phyloP scores from a whole-genome alignment of 2,329 filamentous ascomycete species.

The Fusarium setosum region DNA sequence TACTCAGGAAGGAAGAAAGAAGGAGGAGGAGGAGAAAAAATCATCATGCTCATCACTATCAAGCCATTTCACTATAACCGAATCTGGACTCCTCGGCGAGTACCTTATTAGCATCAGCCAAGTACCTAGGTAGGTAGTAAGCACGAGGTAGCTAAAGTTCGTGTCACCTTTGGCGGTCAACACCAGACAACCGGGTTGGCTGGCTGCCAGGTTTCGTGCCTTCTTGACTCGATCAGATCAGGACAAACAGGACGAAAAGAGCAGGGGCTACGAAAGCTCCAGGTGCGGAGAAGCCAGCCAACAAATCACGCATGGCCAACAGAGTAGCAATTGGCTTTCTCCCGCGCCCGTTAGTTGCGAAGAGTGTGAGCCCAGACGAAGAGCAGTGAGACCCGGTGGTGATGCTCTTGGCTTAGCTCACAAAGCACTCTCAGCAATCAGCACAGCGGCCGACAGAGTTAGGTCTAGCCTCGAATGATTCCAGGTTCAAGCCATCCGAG shows the following conservation, averaged over 20 bases:
- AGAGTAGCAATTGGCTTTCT: constrained; percentile 31
- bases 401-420: constrained; percentile 33
- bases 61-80: constrained; percentile 35
- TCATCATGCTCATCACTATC: constrained; percentile 8
- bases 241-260: neutral
- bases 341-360: neutral
- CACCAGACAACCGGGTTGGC: constrained; percentile 27
- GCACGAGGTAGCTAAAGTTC: neutral
- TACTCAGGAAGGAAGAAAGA: constrained; percentile 2
- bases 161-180: constrained; percentile 33
- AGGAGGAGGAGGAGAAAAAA: constrained; percentile 5
- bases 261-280: neutral
- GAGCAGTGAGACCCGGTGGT: constrained; percentile 3
- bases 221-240: neutral
- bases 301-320: constrained; percentile 32
- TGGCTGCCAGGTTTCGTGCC: constrained; percentile 18
- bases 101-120: too few species aligned
- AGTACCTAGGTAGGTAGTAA: constrained; percentile 1
- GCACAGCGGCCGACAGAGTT: constrained; percentile 21
- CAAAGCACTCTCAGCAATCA: constrained; percentile 11
- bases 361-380: neutral
- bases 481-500: constrained; percentile 18
- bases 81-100: constrained; percentile 36
- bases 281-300: constrained; percentile 7
- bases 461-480: constrained; percentile 29